phyloP scores from a whole-genome alignment of 169 alveolate species.

The Babesia ovis region DNA sequence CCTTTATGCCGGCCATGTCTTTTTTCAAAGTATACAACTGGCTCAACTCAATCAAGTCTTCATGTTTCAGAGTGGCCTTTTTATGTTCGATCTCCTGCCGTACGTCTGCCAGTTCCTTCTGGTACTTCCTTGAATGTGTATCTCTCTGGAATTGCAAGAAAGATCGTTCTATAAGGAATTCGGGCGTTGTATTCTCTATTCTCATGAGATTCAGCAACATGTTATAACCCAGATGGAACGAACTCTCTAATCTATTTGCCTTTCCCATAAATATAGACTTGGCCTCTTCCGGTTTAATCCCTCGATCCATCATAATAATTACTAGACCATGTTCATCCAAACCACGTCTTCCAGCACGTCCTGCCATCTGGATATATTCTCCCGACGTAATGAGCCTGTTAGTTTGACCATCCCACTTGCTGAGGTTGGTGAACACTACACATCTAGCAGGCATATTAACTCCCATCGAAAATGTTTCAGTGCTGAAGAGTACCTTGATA shows the following conservation, averaged over 20 bases:
- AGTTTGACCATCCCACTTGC: conserved; percentile 93
- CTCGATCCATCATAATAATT: conserved; percentile 92
- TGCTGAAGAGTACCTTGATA: conserved; percentile 92
- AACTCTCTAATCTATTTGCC: conserved; percentile 90
- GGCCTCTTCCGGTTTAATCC: conserved; percentile 91
- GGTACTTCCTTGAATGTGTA: conserved; percentile 64
- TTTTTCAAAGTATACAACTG: conserved; percentile 2
- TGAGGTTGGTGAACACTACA: conserved; percentile 94
- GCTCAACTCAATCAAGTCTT: conserved; percentile 17
- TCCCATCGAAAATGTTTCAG: conserved; percentile 98
- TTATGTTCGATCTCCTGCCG: conserved; percentile 52
- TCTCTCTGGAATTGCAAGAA: conserved; percentile 95
- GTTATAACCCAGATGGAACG: conserved; percentile 93
- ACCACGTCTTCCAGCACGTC: conserved; percentile 98
- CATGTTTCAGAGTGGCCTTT: conserved; percentile 65
- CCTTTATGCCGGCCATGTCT: conserved; percentile 64
- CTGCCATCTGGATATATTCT: conserved; percentile 94
- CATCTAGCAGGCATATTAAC: conserved; percentile 98
- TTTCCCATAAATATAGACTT: conserved; percentile 89
- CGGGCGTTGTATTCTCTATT: conserved; percentile 94
- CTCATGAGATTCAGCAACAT: conserved; percentile 96
- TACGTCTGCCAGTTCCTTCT: conserved; percentile 4
- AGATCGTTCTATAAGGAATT: conserved; percentile 92
- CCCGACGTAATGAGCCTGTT: conserved; percentile 93
- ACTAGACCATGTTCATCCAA: conserved; percentile 96